Percentiles rank a stretch among this genome's conserved stretches.
These are phyloP conservation scores for Petunia hybrid DNA, from an alignment of 305 asterid genomes.

Conservation along the genomic window DNA sequence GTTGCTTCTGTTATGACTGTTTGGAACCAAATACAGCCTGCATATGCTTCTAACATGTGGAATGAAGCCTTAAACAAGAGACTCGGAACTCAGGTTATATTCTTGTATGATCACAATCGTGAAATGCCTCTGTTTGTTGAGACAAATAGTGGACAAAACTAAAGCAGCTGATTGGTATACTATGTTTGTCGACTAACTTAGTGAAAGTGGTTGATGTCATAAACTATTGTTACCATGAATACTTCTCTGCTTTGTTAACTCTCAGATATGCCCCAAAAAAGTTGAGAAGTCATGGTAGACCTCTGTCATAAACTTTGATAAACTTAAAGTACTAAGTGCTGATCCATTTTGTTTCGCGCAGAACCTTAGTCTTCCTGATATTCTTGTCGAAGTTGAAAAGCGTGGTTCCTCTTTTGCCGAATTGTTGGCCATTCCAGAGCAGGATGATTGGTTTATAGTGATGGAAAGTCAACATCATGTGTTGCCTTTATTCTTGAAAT, in stretches of 20 bases:
- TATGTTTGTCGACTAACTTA: not conserved
- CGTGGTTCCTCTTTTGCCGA: conserved; percentile 88
- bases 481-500: conserved; percentile 85
- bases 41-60: conserved; percentile 90
- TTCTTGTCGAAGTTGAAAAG: conserved; percentile 90
- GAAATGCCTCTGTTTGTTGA: conserved; percentile 25
- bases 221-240: conserved; percentile 19
- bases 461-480: conserved; percentile 92
- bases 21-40: conserved; percentile 88
- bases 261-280: not conserved
- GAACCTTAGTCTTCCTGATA: conserved; percentile 79
- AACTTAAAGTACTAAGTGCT: not conserved
- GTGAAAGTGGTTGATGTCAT: conserved; percentile 4
- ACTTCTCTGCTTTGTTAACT: conserved; percentile 21
- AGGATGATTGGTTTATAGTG: conserved; percentile 84
- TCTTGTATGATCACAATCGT: conserved; percentile 13
- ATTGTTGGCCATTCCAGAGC: conserved; percentile 81
- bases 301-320: not conserved
- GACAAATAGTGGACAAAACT: not conserved
- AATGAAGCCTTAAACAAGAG: conserved; percentile 93
- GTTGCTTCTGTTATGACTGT: conserved; percentile 97
- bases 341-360: conserved; percentile 41
- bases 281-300: not conserved
- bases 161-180: not conserved
- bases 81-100: conserved; percentile 85